Percentiles rank a stretch among this genome's conserved stretches.
phyloP scores from a whole-genome alignment of 2,329 filamentous ascomycete genomes.

The Phaeosphaeria sp. region DNA sequence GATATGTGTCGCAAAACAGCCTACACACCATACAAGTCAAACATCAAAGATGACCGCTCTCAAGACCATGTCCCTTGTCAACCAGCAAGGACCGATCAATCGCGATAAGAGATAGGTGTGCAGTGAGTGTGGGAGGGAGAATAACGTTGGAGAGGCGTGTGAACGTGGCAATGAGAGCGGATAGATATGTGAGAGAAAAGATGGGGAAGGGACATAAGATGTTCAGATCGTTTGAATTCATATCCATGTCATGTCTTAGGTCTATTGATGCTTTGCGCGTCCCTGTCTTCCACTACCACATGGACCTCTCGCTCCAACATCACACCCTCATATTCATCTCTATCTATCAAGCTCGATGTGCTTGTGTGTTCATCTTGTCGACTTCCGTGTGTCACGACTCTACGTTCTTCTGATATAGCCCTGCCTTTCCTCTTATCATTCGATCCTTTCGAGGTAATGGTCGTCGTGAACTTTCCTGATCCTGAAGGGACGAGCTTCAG shows the following conservation, averaged over 20 bases:
- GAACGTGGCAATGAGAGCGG: neutral
- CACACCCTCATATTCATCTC: conserved; percentile 16
- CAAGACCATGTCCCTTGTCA: neutral
- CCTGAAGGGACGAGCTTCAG: conserved; percentile 20
- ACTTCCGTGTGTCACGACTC: conserved; percentile 15
- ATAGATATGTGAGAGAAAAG: neutral
- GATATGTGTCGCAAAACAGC: neutral
- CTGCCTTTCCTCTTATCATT: conserved; percentile 12
- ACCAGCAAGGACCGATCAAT: conserved; percentile 1
- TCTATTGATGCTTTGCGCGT: neutral
- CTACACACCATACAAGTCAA: neutral
- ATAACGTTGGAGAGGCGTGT: conserved; percentile 1
- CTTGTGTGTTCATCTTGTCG: conserved; percentile 25
- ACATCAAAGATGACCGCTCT: neutral
- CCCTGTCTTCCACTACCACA: conserved; percentile 17
- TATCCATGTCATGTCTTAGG: neutral
- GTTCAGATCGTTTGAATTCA: too few species aligned
- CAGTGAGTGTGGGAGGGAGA: conserved; percentile 1
- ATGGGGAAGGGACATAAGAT: too few species aligned
- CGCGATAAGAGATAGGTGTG: conserved; percentile 4
- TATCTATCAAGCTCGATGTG: conserved; percentile 26
- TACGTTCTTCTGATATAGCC: conserved; percentile 14
- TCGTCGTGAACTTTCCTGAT: conserved; percentile 18
- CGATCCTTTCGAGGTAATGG: conserved; percentile 13
- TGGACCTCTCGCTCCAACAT: conserved; percentile 24